Evolutionary conservation across 2,329 filamentous ascomycete genomes (phyloP).

Genomic region (Ascochyta lentis): DNA sequence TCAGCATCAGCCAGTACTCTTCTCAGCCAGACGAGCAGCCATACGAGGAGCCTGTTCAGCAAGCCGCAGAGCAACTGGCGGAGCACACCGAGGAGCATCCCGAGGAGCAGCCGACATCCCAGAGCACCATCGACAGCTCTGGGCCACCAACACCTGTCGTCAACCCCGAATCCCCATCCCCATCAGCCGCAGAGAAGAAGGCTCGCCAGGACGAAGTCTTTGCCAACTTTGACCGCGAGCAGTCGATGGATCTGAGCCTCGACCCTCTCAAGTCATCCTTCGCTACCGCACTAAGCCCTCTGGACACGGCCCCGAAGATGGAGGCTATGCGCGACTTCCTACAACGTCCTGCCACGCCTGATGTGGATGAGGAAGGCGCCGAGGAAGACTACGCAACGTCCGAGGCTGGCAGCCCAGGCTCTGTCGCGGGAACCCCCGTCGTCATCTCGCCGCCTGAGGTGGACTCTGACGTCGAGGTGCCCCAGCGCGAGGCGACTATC

Average conservation of each 20-base stretch:
- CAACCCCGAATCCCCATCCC: slow-evolving; percentile 26
- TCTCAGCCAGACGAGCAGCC: slow-evolving; percentile 47
- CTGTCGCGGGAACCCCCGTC: slow-evolving; percentile 82
- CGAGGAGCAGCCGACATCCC: slow-evolving; percentile 43
- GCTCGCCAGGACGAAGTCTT: slow-evolving; percentile 54
- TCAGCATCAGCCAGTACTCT: slow-evolving; percentile 60
- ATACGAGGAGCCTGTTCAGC: neutral
- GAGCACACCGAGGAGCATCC: slow-evolving; percentile 3
- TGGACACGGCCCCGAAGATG: slow-evolving; percentile 46
- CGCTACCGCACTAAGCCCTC: slow-evolving; percentile 36
- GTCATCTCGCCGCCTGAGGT: slow-evolving; percentile 45
- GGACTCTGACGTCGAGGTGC: slow-evolving; percentile 69
- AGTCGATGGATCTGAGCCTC: slow-evolving; percentile 63
- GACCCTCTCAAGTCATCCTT: slow-evolving; percentile 59
- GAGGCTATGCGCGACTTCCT: slow-evolving; percentile 49
- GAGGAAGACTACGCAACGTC: slow-evolving; percentile 53
- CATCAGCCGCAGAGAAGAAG: slow-evolving; percentile 36
- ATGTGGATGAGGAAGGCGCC: slow-evolving; percentile 54
- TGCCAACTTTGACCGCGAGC: slow-evolving; percentile 54
- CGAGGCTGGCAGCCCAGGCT: slow-evolving; percentile 80
- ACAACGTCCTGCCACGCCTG: slow-evolving; percentile 61
- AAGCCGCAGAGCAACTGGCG: neutral
- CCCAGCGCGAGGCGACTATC: slow-evolving; percentile 85
- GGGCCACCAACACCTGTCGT: slow-evolving; percentile 57
- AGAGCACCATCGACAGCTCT: slow-evolving; percentile 49